Evolutionary conservation across 176 grass and related monocot genomes (phyloP).

Genomic region (Sorghum bicolor): Sorghum_bicolor_NCBIv3 NC_012872.2:69995001-69995500

Average conservation of each 20-base stretch:
- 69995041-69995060: neutral
- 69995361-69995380: neutral
- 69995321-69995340: neutral
- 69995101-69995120: constrained; percentile 2
- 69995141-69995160: neutral
- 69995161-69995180: neutral
- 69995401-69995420: neutral
- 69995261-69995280: neutral
- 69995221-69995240: neutral
- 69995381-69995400: neutral
- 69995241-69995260: neutral
- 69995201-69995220: neutral
- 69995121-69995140: neutral
- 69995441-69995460: neutral
- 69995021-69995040: no score
- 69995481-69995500: neutral
- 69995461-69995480: neutral
- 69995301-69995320: neutral
- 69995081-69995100: neutral
- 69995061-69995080: neutral
- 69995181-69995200: neutral
- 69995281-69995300: neutral
- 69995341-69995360: neutral
- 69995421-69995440: neutral
- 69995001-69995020: no score